phyloP scores from a whole-genome alignment of 495 filamentous ascomycete genomes.

The Trichoderma gamsii region DNA sequence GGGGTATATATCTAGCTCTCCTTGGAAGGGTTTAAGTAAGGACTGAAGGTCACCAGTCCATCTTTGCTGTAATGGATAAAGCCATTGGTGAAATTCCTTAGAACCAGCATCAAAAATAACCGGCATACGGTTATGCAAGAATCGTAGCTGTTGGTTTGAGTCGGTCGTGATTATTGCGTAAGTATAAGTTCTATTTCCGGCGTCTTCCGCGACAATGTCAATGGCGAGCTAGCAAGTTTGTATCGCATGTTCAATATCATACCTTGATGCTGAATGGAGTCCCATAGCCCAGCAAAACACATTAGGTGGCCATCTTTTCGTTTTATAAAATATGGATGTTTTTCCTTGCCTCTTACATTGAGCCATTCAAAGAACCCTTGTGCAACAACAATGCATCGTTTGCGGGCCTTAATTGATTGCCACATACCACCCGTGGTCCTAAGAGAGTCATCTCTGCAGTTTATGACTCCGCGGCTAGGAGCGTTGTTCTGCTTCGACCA shows the following conservation, averaged over 20 bases:
- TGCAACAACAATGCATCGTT: constrained; percentile 79
- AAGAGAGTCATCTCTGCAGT: constrained; percentile 89
- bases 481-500: constrained; percentile 40
- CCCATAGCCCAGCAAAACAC: constrained; percentile 89
- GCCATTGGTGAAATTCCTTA: constrained; percentile 66
- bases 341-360: constrained; percentile 71
- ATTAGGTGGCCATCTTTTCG: constrained; percentile 78
- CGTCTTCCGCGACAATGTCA: constrained; percentile 9
- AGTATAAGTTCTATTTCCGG: constrained; percentile 46
- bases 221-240: not conserved
- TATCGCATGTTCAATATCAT: constrained; percentile 17
- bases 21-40: constrained; percentile 67
- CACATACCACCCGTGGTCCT: constrained; percentile 75
- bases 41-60: constrained; percentile 77
- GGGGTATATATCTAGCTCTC: constrained; percentile 77
- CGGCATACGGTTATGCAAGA: constrained; percentile 92
- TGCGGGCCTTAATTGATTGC: constrained; percentile 80
- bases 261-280: constrained; percentile 78
- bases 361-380: constrained; percentile 98
- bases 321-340: constrained; percentile 74
- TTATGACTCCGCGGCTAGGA: constrained; percentile 79
- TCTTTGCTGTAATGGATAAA: constrained; percentile 61
- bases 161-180: constrained; percentile 91
- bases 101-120: constrained; percentile 78
- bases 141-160: constrained; percentile 69